Evolutionary conservation across 495 filamentous ascomycete genomes (phyloP).

Genomic region (Neurospora tetraspora): DNA sequence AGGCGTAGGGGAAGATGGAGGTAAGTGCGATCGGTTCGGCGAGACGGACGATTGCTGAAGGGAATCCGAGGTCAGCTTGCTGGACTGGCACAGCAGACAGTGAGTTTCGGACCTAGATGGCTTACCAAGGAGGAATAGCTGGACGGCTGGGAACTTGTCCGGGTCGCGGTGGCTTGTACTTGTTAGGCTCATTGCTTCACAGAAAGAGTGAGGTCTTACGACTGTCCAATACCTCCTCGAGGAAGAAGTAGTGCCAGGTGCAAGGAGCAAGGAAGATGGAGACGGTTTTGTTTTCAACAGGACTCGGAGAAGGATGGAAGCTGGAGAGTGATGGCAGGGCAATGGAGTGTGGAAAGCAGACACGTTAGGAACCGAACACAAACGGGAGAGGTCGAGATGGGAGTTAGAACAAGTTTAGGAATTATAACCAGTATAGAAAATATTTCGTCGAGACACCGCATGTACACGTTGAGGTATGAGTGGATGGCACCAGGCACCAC

Average conservation of each 20-base stretch:
- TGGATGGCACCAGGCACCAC: neutral
- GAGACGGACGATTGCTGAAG: slow-evolving; percentile 46
- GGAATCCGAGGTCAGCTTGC: slow-evolving; percentile 59
- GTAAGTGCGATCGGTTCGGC: slow-evolving; percentile 85
- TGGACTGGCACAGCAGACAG: slow-evolving; percentile 68
- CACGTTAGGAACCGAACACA: neutral
- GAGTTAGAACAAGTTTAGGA: neutral
- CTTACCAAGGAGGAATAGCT: slow-evolving; percentile 67
- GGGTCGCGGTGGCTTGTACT: slow-evolving; percentile 39
- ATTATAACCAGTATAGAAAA: neutral
- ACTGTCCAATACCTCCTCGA: slow-evolving; percentile 5
- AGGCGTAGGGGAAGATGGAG: slow-evolving; percentile 82
- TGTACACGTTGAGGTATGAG: neutral
- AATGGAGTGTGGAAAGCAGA: neutral
- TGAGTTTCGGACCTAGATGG: slow-evolving; percentile 24
- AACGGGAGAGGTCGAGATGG: neutral
- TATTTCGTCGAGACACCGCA: neutral
- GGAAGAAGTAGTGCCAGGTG: slow-evolving; percentile 1
- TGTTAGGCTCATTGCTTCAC: slow-evolving; percentile 35
- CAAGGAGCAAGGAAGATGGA: neutral
- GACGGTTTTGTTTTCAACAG: neutral
- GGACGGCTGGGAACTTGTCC: slow-evolving; percentile 61
- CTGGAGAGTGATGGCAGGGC: neutral
- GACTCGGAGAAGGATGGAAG: neutral
- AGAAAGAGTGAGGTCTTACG: slow-evolving; percentile 23